phyloP scores from a whole-genome alignment of 1,284 basidiomycete genomes.

The Leccinum angustisporum region DNA sequence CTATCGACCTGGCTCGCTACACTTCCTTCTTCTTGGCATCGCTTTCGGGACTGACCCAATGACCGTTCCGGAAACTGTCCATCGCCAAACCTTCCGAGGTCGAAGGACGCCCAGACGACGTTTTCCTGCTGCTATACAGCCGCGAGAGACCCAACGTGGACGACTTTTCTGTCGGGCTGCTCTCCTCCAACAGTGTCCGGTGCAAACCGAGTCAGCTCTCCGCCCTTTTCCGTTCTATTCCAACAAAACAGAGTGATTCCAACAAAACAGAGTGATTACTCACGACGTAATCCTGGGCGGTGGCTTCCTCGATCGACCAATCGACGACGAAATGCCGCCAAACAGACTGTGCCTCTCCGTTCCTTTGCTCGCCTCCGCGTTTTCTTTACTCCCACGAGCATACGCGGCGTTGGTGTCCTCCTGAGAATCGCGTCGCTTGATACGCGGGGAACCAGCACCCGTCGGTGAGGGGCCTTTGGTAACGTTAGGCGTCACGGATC shows the following conservation, averaged over 20 bases:
- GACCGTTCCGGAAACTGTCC: slow-evolving; percentile 14
- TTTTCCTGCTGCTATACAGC: slow-evolving; percentile 44
- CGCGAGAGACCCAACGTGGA: slow-evolving; percentile 51
- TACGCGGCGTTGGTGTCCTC: slow-evolving; percentile 34
- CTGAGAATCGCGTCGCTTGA: slow-evolving; percentile 24
- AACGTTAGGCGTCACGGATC: slow-evolving; percentile 14
- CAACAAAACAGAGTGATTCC: too few relatives aligned
- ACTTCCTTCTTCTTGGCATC: slow-evolving; percentile 20
- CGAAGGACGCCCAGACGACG: slow-evolving; percentile 38
- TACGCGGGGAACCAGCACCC: slow-evolving; percentile 18
- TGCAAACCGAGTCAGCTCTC: slow-evolving; percentile 1
- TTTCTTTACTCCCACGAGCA: slow-evolving; percentile 43
- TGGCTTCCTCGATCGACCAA: slow-evolving; percentile 76
- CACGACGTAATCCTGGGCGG: slow-evolving; percentile 68
- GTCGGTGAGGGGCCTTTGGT: slow-evolving; percentile 27
- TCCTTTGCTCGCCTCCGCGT: slow-evolving; percentile 47
- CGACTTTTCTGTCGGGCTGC: slow-evolving; percentile 32
- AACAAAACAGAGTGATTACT: slow-evolving; percentile 26
- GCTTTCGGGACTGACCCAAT: slow-evolving; percentile 7
- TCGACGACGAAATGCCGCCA: slow-evolving; percentile 45
- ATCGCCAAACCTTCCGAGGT: slow-evolving; percentile 34
- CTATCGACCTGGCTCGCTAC: slow-evolving; percentile 26
- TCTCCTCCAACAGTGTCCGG: slow-evolving; percentile 31
- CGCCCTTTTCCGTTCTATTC: not conserved
- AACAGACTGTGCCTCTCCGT: too few relatives aligned